Percentiles rank a stretch among this genome's conserved stretches.
phyloP scores from a whole-genome alignment of 139 green algal species.

The Coelastrella sp. region DNA sequence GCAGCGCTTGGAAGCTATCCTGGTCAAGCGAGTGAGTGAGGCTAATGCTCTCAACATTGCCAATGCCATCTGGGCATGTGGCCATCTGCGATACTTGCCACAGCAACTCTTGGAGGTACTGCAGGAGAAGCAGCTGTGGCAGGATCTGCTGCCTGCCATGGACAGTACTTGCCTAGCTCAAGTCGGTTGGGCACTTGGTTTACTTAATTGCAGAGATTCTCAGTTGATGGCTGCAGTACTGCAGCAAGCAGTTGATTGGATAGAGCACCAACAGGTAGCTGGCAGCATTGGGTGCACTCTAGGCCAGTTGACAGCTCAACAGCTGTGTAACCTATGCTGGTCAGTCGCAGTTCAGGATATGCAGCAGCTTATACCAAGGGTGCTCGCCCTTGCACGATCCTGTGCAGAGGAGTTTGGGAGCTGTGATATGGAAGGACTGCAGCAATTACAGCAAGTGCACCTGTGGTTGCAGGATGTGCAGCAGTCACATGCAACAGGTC shows the following conservation, averaged over 20 bases:
- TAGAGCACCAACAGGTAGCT: too few species aligned
- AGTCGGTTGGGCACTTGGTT: neutral
- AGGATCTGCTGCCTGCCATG: neutral
- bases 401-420: neutral
- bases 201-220: too few species aligned
- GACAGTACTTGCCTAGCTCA: neutral
- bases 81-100: neutral
- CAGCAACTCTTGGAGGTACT: neutral
- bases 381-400: neutral
- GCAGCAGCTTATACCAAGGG: neutral
- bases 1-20: too few species aligned
- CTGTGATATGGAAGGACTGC: too few species aligned
- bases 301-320: too few species aligned
- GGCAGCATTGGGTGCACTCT: too few species aligned
- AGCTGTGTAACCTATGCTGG: slow-evolving; percentile 1
- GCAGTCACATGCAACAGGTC: too few species aligned
- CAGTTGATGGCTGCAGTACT: too few species aligned
- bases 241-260: too few species aligned
- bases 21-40: too few species aligned
- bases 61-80: too few species aligned
- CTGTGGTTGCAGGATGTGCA: slow-evolving; percentile 36
- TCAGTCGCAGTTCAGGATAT: slow-evolving; percentile 7
- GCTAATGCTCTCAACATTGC: too few species aligned
- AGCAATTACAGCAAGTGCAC: slow-evolving; percentile 32
- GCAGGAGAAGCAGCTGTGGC: neutral